Evolutionary conservation across 1,284 basidiomycete species (phyloP), one percentile per base, ranked within the genome.

Genomic region (Trichosporon ovoides): DNA sequence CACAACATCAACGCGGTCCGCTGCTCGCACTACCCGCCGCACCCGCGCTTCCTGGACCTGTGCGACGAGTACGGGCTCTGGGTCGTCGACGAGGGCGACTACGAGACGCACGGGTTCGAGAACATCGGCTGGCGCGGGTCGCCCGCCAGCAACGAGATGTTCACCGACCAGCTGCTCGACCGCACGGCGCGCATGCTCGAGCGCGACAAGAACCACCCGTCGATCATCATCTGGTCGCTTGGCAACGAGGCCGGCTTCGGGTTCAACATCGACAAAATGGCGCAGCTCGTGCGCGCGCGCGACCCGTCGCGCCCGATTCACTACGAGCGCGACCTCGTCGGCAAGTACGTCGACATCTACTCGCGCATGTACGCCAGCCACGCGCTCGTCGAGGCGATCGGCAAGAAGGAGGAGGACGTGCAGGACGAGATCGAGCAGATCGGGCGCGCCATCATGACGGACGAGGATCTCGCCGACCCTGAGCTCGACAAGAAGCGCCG

Each of bases 1-100:
- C 61, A 62, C 58, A 68, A 68, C 53, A 49, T 68, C 59, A 68
- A 68, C 55, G 64, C 66, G 1, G 66, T 68, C n/a, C 55, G 66
- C 52, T 53, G 46, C 31, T 43, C 49, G 12, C 66, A 68, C 52
- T 66, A 68, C 55, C 66, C 66, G 0, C 66, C 66, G 1, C 57
- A 68, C 38, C 65, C 64, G 1, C 46, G 55, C 20, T 68, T 68
- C 40, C 58, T 68, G 7, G 34, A 55, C 2, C 57, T 68, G 2
- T 68, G 66, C 53, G 66, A 68, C 38, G 55, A 64, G 60, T 60
- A 66, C 49, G 66, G 66, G 1, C 54, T 68, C n/a, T 66, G 64
- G 66, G 66, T 68, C 13, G 59, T 68, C 31, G 66, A 68, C 58
- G 66, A 68, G 58, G 51, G 59, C 51, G 66, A 68, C 61, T 58